These are phyloP conservation scores for Hygrocybe coccinea DNA, from an alignment of 768 basidiomycete genomes.

Conservation along the genomic window DNA sequence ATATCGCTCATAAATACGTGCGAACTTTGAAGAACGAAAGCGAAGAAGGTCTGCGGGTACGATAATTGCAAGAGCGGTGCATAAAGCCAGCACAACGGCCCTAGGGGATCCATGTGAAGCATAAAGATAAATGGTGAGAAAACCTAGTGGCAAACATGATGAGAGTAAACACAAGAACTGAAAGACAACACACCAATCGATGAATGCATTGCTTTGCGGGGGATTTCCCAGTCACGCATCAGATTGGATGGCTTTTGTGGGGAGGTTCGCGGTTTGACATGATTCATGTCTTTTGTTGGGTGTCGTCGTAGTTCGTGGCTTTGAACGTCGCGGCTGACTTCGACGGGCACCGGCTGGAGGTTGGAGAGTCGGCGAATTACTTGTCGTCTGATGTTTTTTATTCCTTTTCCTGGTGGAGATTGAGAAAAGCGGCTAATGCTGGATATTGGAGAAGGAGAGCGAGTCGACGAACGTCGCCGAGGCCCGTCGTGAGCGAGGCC, in stretches of 20 bases:
- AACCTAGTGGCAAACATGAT: slow-evolving; percentile 26
- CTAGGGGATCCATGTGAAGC: slow-evolving; percentile 56
- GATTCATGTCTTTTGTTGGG: background rate
- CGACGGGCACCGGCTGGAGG: slow-evolving; percentile 29
- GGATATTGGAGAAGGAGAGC: slow-evolving; percentile 46
- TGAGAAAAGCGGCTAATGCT: slow-evolving; percentile 32
- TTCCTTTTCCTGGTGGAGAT: slow-evolving; percentile 39
- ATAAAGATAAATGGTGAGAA: slow-evolving; percentile 42
- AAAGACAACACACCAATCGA: slow-evolving; percentile 65
- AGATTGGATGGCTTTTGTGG: slow-evolving; percentile 16
- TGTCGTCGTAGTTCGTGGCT: slow-evolving; percentile 23
- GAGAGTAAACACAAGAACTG: slow-evolving; percentile 1
- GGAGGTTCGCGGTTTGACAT: background rate
- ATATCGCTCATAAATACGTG: slow-evolving; percentile 59
- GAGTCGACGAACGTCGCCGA: slow-evolving; percentile 15
- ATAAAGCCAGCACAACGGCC: slow-evolving; percentile 56
- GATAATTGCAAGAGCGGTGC: slow-evolving; percentile 61
- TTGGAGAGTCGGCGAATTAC: slow-evolving; percentile 46
- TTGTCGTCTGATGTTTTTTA: slow-evolving; percentile 45
- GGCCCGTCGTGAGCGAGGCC: slow-evolving; percentile 3
- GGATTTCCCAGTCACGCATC: slow-evolving; percentile 79
- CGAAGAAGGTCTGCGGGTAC: slow-evolving; percentile 73
- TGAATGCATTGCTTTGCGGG: slow-evolving; percentile 80
- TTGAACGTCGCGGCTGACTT: slow-evolving; percentile 28
- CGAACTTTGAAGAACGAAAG: slow-evolving; percentile 60